A percentile compares a stretch with the other conserved stretches of the same genome.
Evolutionary conservation across 305 asterid genomes (phyloP).

Genomic region (Fraxinus greggii): DNA sequence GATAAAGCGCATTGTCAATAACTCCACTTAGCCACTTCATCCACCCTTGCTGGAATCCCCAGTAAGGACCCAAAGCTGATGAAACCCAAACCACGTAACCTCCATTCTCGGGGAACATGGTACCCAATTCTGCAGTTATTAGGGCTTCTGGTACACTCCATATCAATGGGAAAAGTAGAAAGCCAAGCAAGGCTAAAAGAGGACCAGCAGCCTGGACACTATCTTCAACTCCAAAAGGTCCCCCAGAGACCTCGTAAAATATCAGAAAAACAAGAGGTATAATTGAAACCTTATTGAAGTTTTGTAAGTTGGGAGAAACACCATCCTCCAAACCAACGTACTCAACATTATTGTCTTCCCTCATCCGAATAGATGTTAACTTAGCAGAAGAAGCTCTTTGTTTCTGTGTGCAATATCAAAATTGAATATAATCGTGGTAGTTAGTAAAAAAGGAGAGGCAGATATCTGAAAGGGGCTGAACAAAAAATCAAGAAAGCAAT

Average conservation of each 20-base stretch:
- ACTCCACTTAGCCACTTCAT: slow-evolving; percentile 80
- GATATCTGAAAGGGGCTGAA: background rate
- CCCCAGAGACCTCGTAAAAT: slow-evolving; percentile 82
- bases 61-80: slow-evolving; percentile 59
- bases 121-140: slow-evolving; percentile 67
- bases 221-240: slow-evolving; percentile 77
- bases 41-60: slow-evolving; percentile 85
- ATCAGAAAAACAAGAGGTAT: slow-evolving; percentile 62
- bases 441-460: background rate
- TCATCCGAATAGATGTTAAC: slow-evolving; percentile 34
- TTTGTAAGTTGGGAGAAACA: slow-evolving; percentile 40
- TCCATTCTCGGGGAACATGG: slow-evolving; percentile 81
- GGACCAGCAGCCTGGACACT: slow-evolving; percentile 75
- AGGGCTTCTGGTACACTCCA: slow-evolving; percentile 75
- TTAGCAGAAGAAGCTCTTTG: slow-evolving; percentile 32
- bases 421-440: background rate
- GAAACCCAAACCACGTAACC: slow-evolving; percentile 82
- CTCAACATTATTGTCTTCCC: slow-evolving; percentile 31
- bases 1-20: slow-evolving; percentile 69
- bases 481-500: background rate
- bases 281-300: slow-evolving; percentile 45
- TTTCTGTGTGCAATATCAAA: slow-evolving; percentile 33
- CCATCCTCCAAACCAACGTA: slow-evolving; percentile 37
- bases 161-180: slow-evolving; percentile 51
- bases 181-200: slow-evolving; percentile 58